Percentiles rank a stretch among this genome's conserved stretches.
Evolutionary conservation across 1,284 basidiomycete genomes (phyloP).

Genomic region (Rhodotorula sp.): DNA sequence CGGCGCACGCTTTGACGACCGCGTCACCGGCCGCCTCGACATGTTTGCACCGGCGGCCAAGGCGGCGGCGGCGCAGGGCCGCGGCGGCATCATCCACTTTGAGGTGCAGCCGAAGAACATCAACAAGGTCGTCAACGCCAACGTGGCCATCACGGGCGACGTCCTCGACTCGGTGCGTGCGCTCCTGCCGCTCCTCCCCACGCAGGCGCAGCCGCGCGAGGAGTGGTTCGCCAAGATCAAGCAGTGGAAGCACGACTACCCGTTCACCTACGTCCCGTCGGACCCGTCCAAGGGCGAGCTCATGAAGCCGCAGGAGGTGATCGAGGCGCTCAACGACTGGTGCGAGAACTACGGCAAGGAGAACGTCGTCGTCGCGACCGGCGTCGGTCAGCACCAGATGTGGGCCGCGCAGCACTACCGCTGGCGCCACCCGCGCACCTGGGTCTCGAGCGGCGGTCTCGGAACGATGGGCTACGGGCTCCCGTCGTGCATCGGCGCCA

Average conservation of each 20-base stretch:
- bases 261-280: conserved; percentile 82
- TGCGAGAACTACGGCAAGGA: conserved; percentile 72
- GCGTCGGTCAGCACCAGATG: conserved; percentile 99
- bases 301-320: conserved; percentile 96
- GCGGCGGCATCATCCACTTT: conserved; percentile 97
- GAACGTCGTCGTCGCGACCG: conserved; percentile 84
- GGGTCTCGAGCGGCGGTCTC: conserved; percentile 95
- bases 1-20: conserved; percentile 95
- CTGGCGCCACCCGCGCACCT: conserved; percentile 82
- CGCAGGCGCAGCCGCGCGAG: conserved; percentile 60
- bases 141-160: conserved; percentile 91
- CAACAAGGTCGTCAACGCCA: conserved; percentile 97
- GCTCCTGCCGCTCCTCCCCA: conserved; percentile 74
- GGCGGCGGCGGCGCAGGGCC: conserved; percentile 79
- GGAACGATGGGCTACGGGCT: conserved; percentile 99
- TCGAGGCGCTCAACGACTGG: conserved; percentile 80
- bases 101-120: conserved; percentile 99
- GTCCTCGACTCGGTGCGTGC: conserved; percentile 79
- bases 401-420: conserved; percentile 96
- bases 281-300: conserved; percentile 60
- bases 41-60: conserved; percentile 87
- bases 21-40: conserved; percentile 90
- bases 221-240: conserved; percentile 83
- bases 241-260: conserved; percentile 82
- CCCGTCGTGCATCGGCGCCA: conserved; percentile 90